Evolutionary conservation across 2,329 filamentous ascomycete species (phyloP).

Genomic region (Fusarium devonianum): DNA sequence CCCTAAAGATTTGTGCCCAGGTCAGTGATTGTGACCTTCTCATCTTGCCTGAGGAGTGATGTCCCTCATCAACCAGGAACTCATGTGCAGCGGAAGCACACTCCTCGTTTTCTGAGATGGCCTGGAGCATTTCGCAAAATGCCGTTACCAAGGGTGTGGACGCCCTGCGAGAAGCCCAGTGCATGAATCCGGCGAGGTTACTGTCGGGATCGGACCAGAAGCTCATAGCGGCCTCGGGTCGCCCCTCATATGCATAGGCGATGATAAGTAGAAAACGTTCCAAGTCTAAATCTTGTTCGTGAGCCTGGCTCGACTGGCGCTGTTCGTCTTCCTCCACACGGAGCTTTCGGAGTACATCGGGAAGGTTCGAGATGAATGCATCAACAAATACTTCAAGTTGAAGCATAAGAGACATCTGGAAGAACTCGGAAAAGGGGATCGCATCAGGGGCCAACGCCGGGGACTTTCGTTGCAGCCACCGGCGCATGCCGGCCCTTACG

Average conservation of each 20-base stretch:
- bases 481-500: slow-evolving; percentile 80
- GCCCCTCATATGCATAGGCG: slow-evolving; percentile 87
- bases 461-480: slow-evolving; percentile 83
- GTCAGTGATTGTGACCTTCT: slow-evolving; percentile 85
- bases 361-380: slow-evolving; percentile 93
- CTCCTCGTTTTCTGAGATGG: slow-evolving; percentile 81
- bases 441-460: slow-evolving; percentile 72
- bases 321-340: slow-evolving; percentile 92
- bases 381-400: slow-evolving; percentile 89
- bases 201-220: slow-evolving; percentile 95
- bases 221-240: slow-evolving; percentile 81
- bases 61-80: slow-evolving; percentile 87
- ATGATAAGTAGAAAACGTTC: slow-evolving; percentile 94
- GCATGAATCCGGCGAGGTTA: slow-evolving; percentile 91
- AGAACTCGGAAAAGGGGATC: slow-evolving; percentile 72
- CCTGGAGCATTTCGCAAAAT: slow-evolving; percentile 95
- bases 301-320: slow-evolving; percentile 69
- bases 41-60: slow-evolving; percentile 77
- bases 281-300: slow-evolving; percentile 75
- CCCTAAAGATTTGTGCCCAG: slow-evolving; percentile 91
- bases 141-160: slow-evolving; percentile 96
- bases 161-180: slow-evolving; percentile 94
- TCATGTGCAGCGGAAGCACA: slow-evolving; percentile 86
- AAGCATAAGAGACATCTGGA: slow-evolving; percentile 76
- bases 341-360: slow-evolving; percentile 85